Evolutionary conservation across 1,139 yeast species (phyloP).

Genomic region (Blastobotrys ciferrii): DNA sequence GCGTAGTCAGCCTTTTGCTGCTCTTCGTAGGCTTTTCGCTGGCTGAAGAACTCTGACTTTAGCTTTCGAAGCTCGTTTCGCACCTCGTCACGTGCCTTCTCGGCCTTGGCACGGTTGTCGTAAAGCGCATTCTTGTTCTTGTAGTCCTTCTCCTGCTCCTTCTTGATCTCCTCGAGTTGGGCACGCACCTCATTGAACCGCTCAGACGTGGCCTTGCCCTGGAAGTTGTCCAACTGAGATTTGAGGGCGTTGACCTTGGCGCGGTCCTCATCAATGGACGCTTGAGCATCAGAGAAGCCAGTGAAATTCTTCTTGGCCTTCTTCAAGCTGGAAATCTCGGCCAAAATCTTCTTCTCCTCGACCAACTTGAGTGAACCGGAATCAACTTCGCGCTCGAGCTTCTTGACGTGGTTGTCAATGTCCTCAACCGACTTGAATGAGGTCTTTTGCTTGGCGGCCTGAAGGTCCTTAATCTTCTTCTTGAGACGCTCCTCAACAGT

Average conservation of each 20-base stretch:
- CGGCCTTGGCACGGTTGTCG: conserved; percentile 66
- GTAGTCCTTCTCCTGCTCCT: conserved; percentile 60
- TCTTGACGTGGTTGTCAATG: conserved; percentile 68
- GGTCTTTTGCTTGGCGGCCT: conserved; percentile 61
- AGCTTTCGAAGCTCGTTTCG: conserved; percentile 63
- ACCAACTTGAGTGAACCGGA: conserved; percentile 83
- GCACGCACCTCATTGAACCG: conserved; percentile 55
- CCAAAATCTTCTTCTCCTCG: conserved; percentile 82
- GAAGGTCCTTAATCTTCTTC: conserved; percentile 75
- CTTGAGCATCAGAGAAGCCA: conserved; percentile 70
- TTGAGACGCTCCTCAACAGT: conserved; percentile 68
- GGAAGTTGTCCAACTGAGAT: conserved; percentile 59
- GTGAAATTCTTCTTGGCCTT: conserved; percentile 80
- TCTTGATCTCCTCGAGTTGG: conserved; percentile 58
- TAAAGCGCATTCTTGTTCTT: conserved; percentile 64
- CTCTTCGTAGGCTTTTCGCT: conserved; percentile 34
- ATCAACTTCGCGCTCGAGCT: conserved; percentile 72
- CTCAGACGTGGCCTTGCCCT: conserved; percentile 58
- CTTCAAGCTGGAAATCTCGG: conserved; percentile 82
- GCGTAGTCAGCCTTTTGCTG: conserved; percentile 59
- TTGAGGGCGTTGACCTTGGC: conserved; percentile 74
- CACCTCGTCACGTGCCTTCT: conserved; percentile 64
- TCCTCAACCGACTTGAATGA: conserved; percentile 75
- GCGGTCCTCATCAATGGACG: conserved; percentile 77
- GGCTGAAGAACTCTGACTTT: conserved; percentile 36